Base-by-base conservation (phyloP, 2,329 filamentous ascomycete species). In the Trichoderma brevicompactum region DNA sequence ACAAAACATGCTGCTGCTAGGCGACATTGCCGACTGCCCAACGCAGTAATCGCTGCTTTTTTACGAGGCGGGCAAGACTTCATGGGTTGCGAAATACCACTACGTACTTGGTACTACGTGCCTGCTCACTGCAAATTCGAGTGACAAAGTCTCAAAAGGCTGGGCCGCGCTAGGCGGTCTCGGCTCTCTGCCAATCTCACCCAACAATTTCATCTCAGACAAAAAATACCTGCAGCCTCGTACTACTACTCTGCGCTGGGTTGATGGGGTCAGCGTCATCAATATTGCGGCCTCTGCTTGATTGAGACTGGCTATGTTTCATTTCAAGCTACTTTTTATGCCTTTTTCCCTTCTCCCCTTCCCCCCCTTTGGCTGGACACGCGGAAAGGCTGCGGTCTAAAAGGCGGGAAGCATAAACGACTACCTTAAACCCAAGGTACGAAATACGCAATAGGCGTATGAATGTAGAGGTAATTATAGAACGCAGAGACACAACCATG, bases 271-370 rank as follows among this genome's bases (percentile, higher is more conserved):
- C 8, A 43, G 41, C 41, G 41, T 12, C 41, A 6, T 43, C 41
- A 43, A 43, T 17, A 12, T 15, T 43, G 41, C 6, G 41, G 12
- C 41, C 32, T 36, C 34, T 13, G 50, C 36, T 15, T 59, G 43
- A 7, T 59, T 19, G 41, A 38, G 55, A 38, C 55, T 8, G n/a
- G 49, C 15, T 36, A 12, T 23, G 56, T 60, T 50, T 60, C 56
- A 49, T 41, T 50, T 50, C 56, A 60, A 41, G 44, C 56, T 60
- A 60, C 43, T 49, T 41, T 50, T 48, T 49, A 59, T 59, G 55
- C 55, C 55, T 48, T 36, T 59, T 49, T 19, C 13, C 12, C n/a
- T 36, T 36, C 34, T 36, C 32, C 28, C n/a, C 23, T 50, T 28
- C 17, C 10, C 49, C 13, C 32, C 32, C 8, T 28, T 38, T 10